Evolutionary conservation across 192 early-diverging fungal species (phyloP).

Genomic region (Podila minutissima): DNA sequence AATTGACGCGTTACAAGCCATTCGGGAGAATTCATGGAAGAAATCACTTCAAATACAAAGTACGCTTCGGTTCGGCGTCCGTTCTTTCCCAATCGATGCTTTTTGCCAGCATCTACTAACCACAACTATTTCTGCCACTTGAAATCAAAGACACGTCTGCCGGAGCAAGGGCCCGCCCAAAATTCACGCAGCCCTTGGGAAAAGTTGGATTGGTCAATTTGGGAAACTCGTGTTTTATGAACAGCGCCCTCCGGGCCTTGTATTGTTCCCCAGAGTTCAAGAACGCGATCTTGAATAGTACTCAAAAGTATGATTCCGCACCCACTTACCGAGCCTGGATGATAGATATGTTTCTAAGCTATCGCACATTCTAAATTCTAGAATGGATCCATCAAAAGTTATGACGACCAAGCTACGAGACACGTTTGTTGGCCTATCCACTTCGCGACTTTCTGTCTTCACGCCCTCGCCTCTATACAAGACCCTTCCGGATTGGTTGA

Average conservation of each 20-base stretch:
- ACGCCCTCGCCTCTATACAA: conserved; percentile 29
- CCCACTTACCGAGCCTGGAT: neutral
- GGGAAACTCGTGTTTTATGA: conserved; percentile 93
- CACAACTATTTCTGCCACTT: neutral
- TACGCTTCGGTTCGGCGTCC: neutral
- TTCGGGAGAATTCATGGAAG: conserved; percentile 40
- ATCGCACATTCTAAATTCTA: neutral
- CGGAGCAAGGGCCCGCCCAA: conserved; percentile 6
- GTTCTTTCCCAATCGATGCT: neutral
- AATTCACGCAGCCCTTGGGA: conserved; percentile 26
- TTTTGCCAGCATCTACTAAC: neutral
- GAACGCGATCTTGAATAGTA: conserved; percentile 13
- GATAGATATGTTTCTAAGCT: neutral
- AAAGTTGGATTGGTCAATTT: conserved; percentile 77
- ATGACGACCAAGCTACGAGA: conserved; percentile 28
- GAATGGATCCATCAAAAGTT: conserved; percentile 10
- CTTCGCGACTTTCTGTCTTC: conserved; percentile 26
- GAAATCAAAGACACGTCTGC: conserved; percentile 24
- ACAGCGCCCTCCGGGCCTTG: conserved; percentile 76
- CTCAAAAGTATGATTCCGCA: conserved; percentile 6
- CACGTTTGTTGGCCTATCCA: conserved; percentile 25
- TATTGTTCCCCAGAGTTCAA: conserved; percentile 38
- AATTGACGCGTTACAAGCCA: conserved; percentile 18
- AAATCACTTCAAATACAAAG: conserved; percentile 36
- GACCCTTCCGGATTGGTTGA: conserved; percentile 38